These are phyloP conservation scores for Colletotrichum caudatum DNA, from an alignment of 2,329 filamentous ascomycete species.

Conservation along the genomic window DNA sequence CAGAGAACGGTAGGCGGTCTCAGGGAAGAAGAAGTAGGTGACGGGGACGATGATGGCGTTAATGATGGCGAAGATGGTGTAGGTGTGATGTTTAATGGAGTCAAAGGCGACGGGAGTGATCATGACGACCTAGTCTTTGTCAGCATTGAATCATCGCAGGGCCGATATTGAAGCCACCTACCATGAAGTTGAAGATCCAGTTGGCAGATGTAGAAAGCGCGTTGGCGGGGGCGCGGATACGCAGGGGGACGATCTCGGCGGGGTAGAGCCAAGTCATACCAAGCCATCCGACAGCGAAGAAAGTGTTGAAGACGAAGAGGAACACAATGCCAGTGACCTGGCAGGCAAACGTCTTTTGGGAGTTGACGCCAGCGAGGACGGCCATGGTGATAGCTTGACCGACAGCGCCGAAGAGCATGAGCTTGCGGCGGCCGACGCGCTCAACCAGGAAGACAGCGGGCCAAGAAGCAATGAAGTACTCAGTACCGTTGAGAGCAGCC, in stretches of 20 bases:
- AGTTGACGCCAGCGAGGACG: conserved; percentile 63
- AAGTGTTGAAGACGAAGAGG: conserved; percentile 72
- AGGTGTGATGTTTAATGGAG: conserved; percentile 70
- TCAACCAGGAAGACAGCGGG: conserved; percentile 72
- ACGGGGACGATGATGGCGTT: conserved; percentile 70
- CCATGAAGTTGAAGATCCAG: conserved; percentile 74
- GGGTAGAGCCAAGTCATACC: conserved; percentile 73
- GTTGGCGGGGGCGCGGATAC: conserved; percentile 71
- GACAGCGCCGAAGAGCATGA: conserved; percentile 78
- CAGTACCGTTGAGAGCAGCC: conserved; percentile 65
- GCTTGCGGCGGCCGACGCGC: conserved; percentile 73
- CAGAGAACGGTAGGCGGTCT: conserved; percentile 72
- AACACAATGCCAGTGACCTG: conserved; percentile 57
- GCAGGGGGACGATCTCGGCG: conserved; percentile 70
- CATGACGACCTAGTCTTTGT: conserved; percentile 65
- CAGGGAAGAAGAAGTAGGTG: conserved; percentile 73
- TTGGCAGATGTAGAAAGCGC: conserved; percentile 66
- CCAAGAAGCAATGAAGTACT: conserved; percentile 66
- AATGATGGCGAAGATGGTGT: conserved; percentile 75
- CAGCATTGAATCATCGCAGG: not conserved
- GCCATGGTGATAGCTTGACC: conserved; percentile 76
- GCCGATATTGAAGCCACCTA: conserved; percentile 37
- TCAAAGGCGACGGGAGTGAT: conserved; percentile 70
- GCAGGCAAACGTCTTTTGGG: conserved; percentile 45
- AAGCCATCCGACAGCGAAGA: conserved; percentile 71